Percentiles rank a stretch among this genome's conserved stretches.
These are phyloP conservation scores for Tephrocybe rancida DNA, from an alignment of 768 basidiomycete species.

Conservation along the genomic window DNA sequence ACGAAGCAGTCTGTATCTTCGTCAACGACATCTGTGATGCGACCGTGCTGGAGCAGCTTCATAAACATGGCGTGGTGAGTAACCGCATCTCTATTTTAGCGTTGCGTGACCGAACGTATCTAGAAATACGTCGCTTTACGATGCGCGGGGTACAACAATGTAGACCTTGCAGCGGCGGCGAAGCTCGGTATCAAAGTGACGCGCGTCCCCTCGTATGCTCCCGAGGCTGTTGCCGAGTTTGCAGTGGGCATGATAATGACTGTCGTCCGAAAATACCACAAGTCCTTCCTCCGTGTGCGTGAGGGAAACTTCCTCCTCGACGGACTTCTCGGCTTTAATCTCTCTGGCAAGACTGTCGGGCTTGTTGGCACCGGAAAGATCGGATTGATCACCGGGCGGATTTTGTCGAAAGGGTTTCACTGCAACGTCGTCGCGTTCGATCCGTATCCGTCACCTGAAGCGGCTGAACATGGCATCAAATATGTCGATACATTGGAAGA, in stretches of 20 bases:
- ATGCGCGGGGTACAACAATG: slow-evolving; percentile 46
- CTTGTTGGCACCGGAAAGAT: slow-evolving; percentile 48
- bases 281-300: slow-evolving; percentile 45
- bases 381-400: slow-evolving; percentile 42
- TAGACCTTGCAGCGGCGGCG: slow-evolving; percentile 34
- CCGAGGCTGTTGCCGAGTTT: slow-evolving; percentile 47
- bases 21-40: slow-evolving; percentile 45
- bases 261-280: slow-evolving; percentile 47
- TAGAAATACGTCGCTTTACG: slow-evolving; percentile 44
- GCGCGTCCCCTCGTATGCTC: slow-evolving; percentile 45
- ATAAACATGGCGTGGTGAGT: slow-evolving; percentile 37
- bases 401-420: slow-evolving; percentile 40
- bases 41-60: slow-evolving; percentile 31
- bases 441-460: slow-evolving; percentile 34
- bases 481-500: slow-evolving; percentile 41
- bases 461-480: slow-evolving; percentile 36
- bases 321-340: slow-evolving; percentile 43
- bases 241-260: slow-evolving; percentile 49
- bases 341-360: slow-evolving; percentile 43
- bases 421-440: slow-evolving; percentile 43
- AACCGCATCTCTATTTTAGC: neutral
- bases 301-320: slow-evolving; percentile 49
- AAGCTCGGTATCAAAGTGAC: slow-evolving; percentile 37
- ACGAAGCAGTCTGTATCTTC: slow-evolving; percentile 43
- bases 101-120: neutral